These are phyloP conservation scores for Orychophragmus violaceus DNA, from an alignment of 345 rosid genomes.

Conservation along the genomic window DNA sequence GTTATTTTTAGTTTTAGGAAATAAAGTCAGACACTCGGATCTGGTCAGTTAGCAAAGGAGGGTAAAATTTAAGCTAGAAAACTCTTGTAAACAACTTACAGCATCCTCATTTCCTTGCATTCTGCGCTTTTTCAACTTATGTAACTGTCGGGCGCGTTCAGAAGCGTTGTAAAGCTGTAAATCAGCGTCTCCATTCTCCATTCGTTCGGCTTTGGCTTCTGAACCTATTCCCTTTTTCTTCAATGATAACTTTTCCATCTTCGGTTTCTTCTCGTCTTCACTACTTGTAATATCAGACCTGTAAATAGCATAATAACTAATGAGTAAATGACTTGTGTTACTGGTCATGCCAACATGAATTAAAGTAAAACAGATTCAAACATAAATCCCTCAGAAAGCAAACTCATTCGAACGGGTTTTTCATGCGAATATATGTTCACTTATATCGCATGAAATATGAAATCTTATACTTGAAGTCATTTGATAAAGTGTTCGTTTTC, in stretches of 20 bases:
- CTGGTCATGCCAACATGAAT: conserved; percentile 5
- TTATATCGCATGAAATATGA: background rate
- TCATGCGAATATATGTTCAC: background rate
- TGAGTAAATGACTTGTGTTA: conserved; percentile 1
- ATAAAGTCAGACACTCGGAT: background rate
- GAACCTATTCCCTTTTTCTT: conserved; percentile 92
- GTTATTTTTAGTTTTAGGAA: background rate
- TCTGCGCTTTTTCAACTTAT: conserved; percentile 86
- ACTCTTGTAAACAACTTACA: conserved; percentile 38
- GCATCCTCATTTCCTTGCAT: conserved; percentile 91
- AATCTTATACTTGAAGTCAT: background rate
- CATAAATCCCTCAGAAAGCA: background rate
- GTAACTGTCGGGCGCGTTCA: conserved; percentile 75
- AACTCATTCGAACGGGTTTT: background rate
- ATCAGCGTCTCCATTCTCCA: conserved; percentile 73
- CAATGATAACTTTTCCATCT: conserved; percentile 70
- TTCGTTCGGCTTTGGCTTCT: conserved; percentile 74
- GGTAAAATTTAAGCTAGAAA: conserved; percentile 3
- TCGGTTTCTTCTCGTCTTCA: conserved; percentile 64
- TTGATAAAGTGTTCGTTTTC: background rate
- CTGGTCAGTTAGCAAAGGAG: conserved; percentile 6
- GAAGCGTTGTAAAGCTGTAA: conserved; percentile 65
- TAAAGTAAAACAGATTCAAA: background rate
- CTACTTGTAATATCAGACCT: conserved; percentile 44
- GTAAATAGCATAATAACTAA: conserved; percentile 9